A percentile compares a stretch with the other conserved stretches of the same genome.
These are phyloP conservation scores for Kurtzmaniella quercitrusa DNA, from an alignment of 1,139 yeast species.

Conservation along the genomic window DNA sequence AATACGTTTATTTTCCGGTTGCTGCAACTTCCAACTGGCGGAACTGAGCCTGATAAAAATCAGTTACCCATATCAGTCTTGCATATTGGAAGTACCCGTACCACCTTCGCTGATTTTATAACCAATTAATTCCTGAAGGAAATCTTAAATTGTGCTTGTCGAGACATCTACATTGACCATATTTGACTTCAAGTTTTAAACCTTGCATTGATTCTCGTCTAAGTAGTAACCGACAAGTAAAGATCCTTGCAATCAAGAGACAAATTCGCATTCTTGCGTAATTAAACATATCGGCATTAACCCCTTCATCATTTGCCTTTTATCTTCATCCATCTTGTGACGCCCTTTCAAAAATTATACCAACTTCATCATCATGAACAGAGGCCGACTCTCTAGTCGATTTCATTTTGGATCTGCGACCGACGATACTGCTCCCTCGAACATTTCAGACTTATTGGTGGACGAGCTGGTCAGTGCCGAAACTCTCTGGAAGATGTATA, in stretches of 20 bases:
- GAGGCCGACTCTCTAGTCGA: conserved; percentile 8
- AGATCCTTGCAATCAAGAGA: too few relatives aligned
- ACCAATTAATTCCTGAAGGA: not conserved
- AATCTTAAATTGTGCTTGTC: too few relatives aligned
- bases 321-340: too few relatives aligned
- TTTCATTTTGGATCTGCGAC: conserved; percentile 6
- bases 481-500: conserved; percentile 76
- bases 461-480: conserved; percentile 31
- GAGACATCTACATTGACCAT: too few relatives aligned
- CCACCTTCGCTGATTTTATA: not conserved
- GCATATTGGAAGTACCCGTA: not conserved
- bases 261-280: not conserved
- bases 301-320: not conserved
- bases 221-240: too few relatives aligned
- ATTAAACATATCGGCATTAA: not conserved
- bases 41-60: not conserved
- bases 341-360: too few relatives aligned
- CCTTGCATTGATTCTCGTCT: too few relatives aligned
- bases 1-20: not conserved
- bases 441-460: conserved; percentile 5
- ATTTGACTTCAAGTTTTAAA: too few relatives aligned
- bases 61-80: not conserved
- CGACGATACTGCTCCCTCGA: not conserved
- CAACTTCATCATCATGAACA: conserved; percentile 4
- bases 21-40: conserved; percentile 1